Percentiles rank a stretch among this genome's conserved stretches.
These are phyloP conservation scores for Croton setiger DNA, from an alignment of 441 rosid genomes.

Conservation along the genomic window DNA sequence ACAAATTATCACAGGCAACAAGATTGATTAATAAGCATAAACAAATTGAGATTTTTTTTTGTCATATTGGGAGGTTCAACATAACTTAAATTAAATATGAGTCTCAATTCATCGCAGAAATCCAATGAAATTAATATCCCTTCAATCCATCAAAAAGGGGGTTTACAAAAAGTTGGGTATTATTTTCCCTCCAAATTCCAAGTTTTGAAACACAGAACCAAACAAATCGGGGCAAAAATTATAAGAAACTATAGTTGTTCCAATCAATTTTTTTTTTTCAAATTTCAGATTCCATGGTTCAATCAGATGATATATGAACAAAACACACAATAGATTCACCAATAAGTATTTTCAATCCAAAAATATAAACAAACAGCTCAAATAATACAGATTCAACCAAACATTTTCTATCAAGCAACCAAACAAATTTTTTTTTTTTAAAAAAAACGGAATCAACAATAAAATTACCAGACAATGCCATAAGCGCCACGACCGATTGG, in stretches of 20 bases:
- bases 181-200: too few relatives aligned
- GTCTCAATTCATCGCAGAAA: neutral
- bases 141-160: neutral
- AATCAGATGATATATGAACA: neutral
- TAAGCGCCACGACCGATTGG: conserved; percentile 85
- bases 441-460: neutral
- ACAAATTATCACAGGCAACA: neutral
- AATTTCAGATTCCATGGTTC: neutral
- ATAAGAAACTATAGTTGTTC: too few relatives aligned
- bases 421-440: too few relatives aligned
- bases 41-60: too few relatives aligned
- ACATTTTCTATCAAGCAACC: neutral
- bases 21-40: neutral
- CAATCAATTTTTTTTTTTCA: too few relatives aligned
- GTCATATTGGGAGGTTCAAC: neutral
- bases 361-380: neutral
- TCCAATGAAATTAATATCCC: too few relatives aligned
- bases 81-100: conserved; percentile 1
- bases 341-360: too few relatives aligned
- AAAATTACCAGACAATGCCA: conserved; percentile 70
- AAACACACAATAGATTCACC: neutral
- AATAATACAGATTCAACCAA: neutral
- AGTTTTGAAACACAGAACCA: too few relatives aligned
- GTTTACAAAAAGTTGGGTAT: too few relatives aligned
- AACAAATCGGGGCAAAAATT: too few relatives aligned